Percentiles rank a stretch among this genome's conserved stretches.
Conservation (phyloP, 768 basidiomycete species). For the Xerocomellus intermedius region DNA sequence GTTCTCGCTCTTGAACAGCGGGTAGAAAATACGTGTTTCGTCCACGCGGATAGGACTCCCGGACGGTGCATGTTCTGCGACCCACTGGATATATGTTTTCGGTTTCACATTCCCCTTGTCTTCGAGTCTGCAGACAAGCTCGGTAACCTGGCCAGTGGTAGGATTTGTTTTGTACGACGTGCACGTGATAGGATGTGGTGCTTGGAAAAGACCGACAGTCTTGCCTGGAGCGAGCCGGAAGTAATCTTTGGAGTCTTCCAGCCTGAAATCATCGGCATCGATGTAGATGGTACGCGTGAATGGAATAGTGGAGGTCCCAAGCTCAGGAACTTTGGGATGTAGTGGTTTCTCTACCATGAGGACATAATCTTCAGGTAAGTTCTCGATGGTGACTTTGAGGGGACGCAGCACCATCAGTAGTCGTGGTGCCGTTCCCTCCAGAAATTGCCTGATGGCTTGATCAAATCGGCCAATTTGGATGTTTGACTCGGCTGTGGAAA, state of each 20-base stretch:
- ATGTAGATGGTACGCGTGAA: constrained; percentile 91
- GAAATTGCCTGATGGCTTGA: constrained; percentile 80
- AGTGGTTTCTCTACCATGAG: constrained; percentile 85
- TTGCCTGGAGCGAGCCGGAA: constrained; percentile 98
- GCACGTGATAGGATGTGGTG: constrained; percentile 88
- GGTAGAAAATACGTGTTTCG: constrained; percentile 91
- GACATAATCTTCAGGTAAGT: constrained; percentile 82
- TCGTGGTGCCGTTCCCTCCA: constrained; percentile 85
- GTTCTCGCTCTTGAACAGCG: constrained; percentile 91
- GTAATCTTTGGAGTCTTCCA: constrained; percentile 90
- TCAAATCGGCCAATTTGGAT: constrained; percentile 91
- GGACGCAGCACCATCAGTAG: constrained; percentile 90
- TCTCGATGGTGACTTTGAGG: constrained; percentile 88
- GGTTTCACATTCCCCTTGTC: constrained; percentile 73
- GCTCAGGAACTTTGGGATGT: constrained; percentile 89
- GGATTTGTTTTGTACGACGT: constrained; percentile 83
- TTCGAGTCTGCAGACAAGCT: constrained; percentile 79
- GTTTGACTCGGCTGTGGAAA: constrained; percentile 79
- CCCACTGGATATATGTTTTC: constrained; percentile 97
- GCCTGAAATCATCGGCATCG: constrained; percentile 89
- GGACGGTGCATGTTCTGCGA: constrained; percentile 76
- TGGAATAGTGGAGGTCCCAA: constrained; percentile 78
- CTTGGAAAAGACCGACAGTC: constrained; percentile 94
- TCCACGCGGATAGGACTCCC: constrained; percentile 82
- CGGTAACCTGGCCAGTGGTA: constrained; percentile 66